Percentiles rank a stretch among this genome's conserved stretches.
These are phyloP conservation scores for Vanilla planifolia DNA, from an alignment of 106 monocot genomes.

Conservation along the genomic window DNA sequence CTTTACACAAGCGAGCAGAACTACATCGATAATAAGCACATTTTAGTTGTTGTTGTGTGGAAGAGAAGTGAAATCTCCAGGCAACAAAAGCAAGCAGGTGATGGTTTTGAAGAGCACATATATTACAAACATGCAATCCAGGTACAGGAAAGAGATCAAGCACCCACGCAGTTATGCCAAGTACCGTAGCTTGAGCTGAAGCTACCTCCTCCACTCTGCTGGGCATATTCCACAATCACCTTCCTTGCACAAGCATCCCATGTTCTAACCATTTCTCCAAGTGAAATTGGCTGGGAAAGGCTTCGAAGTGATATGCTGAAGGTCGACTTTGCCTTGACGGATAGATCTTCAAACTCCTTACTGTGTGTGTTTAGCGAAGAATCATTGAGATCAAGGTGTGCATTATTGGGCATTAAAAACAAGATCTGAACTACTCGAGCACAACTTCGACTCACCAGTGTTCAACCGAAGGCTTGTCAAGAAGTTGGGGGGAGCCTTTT, in stretches of 20 bases:
- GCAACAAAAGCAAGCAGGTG: no score
- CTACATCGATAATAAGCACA: no score
- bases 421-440: not conserved
- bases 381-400: not conserved
- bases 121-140: no score
- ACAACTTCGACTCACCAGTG: constrained; percentile 16
- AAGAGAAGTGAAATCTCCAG: no score
- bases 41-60: no score
- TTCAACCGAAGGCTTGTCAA: constrained; percentile 59
- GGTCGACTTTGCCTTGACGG: constrained; percentile 43
- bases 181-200: constrained; percentile 58
- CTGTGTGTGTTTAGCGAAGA: constrained; percentile 12
- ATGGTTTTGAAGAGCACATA: no score
- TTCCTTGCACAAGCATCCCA: constrained; percentile 60
- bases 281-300: constrained; percentile 53
- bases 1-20: no score
- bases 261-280: constrained; percentile 52
- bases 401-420: not conserved
- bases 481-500: constrained; percentile 54
- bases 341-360: constrained; percentile 51
- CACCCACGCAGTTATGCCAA: constrained; percentile 48
- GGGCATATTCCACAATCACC: constrained; percentile 63
- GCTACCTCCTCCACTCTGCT: constrained; percentile 55
- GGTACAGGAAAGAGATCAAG: constrained; percentile 7
- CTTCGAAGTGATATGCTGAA: constrained; percentile 43